Base-by-base conservation (phyloP, 2,329 filamentous ascomycete species). In the Chlorencoelia australis region DNA sequence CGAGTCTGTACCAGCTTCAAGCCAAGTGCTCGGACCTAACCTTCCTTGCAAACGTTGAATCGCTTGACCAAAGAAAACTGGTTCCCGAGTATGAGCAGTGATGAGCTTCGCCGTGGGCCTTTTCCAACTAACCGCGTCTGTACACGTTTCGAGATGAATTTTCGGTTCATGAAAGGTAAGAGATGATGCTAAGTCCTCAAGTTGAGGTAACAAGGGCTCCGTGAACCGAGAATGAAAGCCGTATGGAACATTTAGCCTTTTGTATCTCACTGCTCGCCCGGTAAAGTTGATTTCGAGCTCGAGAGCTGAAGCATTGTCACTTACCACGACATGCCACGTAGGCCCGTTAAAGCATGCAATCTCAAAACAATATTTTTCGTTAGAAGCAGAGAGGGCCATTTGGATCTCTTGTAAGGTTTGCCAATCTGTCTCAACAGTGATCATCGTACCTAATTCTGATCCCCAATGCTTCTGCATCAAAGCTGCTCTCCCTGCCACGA, bases 331-430 rank as follows among this genome's bases (percentile, higher is more conserved):
- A 16, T 55, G 52, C 26, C 47, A 55, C 4, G 35, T 35, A 1
- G 54, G 47, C 1, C 54, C 54, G 30, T 61, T 60, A 24, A 52
- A 56, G 39, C 58, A 61, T 1, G 58, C 59, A 22, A 64, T 53
- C 8, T 35, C 34, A 2, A n/a, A 18, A 4, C 5, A 14, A 8
- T 32, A 14, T n/a, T n/a, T n/a, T n/a, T n/a, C n/a, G n/a, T n/a
- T n/a, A n/a, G n/a, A n/a, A n/a, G n/a, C n/a, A n/a, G n/a, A n/a
- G n/a, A n/a, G n/a, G n/a, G n/a, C n/a, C n/a, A n/a, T n/a, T n/a
- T n/a, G n/a, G n/a, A n/a, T n/a, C n/a, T n/a, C n/a, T n/a, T n/a
- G n/a, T n/a, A n/a, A n/a, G n/a, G n/a, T n/a, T n/a, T n/a, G n/a
- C n/a, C n/a, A n/a, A n/a, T n/a, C n/a, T 4, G 31, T 15, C 14